Evolutionary conservation across 2,329 filamentous ascomycete species (phyloP), one percentile per base, ranked within the genome.

Genomic region (Hortaea werneckii): DNA sequence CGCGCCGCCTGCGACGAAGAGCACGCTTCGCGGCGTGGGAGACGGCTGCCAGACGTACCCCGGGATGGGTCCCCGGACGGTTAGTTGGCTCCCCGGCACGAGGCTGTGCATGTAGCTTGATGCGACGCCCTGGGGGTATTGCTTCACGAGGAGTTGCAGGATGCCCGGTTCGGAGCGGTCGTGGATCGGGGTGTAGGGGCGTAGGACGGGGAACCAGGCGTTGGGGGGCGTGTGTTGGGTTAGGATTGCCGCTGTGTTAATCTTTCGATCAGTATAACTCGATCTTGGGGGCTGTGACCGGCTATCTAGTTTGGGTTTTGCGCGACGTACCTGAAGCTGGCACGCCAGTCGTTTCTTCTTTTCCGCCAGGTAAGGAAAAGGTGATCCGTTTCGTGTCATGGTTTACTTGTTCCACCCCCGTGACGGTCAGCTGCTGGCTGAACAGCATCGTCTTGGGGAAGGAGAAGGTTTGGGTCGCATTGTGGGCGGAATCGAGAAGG

Each of bases 1-100:
- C 0, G 80, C 81, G 9, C 83, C 83, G 39, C 83, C 83, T 0
- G 83, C 83, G 38, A 87, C 75, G 35, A 85, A 69, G 2, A 77
- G 75, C n/a, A 87, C 3, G 57, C 58, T 50, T 10, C 56, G 50
- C 11, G 56, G 50, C 5, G 34, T 34, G 32, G 44, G 30, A 4
- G 50, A 49, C n/a, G 52, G 38, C 28, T 56, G 59, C 34, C 58
- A 64, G 6, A 47, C 46, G 48, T 61, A 59, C 37, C 56, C 59
- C n/a, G 58, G 60, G 4, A 85, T 64, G 4, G 75, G 68, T 0
- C 70, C 68, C 5, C 75, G 69, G 54, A 85, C 79, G 37, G 72
- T 72, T 9, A 86, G 67, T 2, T 65, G 71, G 50, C 83, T 74
- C 28, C 82, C 83, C 0, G 82, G 81, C 11, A 66, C 55, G 5